Evolutionary conservation across 2,329 filamentous ascomycete genomes (phyloP), one percentile per base, ranked within the genome.

Genomic region (Xylariaceae sp.): DNA sequence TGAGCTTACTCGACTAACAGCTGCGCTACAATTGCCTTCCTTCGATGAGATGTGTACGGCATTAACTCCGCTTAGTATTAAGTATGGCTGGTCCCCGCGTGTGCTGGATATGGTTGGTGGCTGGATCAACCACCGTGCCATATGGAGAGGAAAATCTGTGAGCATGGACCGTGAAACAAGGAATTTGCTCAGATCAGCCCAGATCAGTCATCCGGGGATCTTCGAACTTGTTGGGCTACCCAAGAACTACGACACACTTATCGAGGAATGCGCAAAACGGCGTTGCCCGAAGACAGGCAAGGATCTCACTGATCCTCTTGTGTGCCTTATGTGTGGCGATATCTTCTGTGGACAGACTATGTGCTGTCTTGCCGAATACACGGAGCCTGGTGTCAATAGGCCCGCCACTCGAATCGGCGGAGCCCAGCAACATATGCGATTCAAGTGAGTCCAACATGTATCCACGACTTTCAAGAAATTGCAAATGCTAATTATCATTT

Each of bases 301-400:
- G 69, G 92, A 96, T 63, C 75, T 99, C 49, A 87, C 86, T 2
- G 95, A 99, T 70, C 91, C 94, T 0, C 89, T 88, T 60, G 83
- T 99, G 39, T 99, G 94, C 67, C 80, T 99, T 40, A 90, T 96
- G 74, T 99, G 94, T 68, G 92, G 94, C 35, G 91, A 91, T n/a
- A 89, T 99, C 41, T 92, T 96, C 72, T 99, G 94, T 72, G 90
- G 88, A 7, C 94, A 99, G 74, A 90, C 88, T 45, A 87, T 91
- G 46, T 99, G 94, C 74, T 99, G 94, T 70, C 83, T 89, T 67
- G 85, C 84, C 64, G 77, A 83, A 56, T 81, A 81, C 54, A 72
- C 71, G 44, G 71, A 75, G 62, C 71, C 64, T 7, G 65, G 64
- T 41, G 69, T 68, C 12, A 70, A 73, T 44, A 75, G 74, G 51